Evolutionary conservation across 305 asterid genomes (phyloP), one percentile per base, ranked within the genome.

Genomic region (Ajuga reptans): DNA sequence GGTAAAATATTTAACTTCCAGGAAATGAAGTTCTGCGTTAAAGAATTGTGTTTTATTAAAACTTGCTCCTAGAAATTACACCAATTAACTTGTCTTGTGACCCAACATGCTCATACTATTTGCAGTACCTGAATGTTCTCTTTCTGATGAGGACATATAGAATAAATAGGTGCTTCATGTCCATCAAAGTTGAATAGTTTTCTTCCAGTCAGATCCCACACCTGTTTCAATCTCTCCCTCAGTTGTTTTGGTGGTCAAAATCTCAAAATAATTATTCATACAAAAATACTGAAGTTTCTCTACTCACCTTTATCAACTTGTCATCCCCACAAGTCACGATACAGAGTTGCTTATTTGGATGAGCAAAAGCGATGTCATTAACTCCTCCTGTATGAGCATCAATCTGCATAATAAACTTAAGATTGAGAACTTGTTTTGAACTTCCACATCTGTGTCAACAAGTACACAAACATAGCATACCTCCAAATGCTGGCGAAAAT

Each of bases 321-420:
- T 89, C 96, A 68, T 89, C 95, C 60, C 96, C 96, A 79, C 96
- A 89, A 16, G 96, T 89, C 54, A 89, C 86, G 7, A 87, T 74
- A 72, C 92, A 84, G 18, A 83, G 85, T 80, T 85, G 95, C 72
- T 89, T 87, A 79, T 85, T 87, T 65, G 95, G 96, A 79, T 84
- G 83, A 77, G 95, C 90, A 81, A 89, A 89, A 71, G 90, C 95
- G 51, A 87, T 83, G 82, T 84, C 92, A 52, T 89, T 87, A 60
- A 89, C 92, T 46, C 82, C 81, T 55, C 95, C 96, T 60, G 74
- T 76, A 79, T 85, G 95, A 62, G 96, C 96, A 72, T 89, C 96
- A 51, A 89, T 85, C 96, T 89, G 77, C 82, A 75, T 52, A 69
- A 79, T 61, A 72, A 68, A 37, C 55, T 15, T 39, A 47, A 64